phyloP scores from a whole-genome alignment of 192 early-diverging fungal species.

The Gryganskiella cystojenkinii region DNA sequence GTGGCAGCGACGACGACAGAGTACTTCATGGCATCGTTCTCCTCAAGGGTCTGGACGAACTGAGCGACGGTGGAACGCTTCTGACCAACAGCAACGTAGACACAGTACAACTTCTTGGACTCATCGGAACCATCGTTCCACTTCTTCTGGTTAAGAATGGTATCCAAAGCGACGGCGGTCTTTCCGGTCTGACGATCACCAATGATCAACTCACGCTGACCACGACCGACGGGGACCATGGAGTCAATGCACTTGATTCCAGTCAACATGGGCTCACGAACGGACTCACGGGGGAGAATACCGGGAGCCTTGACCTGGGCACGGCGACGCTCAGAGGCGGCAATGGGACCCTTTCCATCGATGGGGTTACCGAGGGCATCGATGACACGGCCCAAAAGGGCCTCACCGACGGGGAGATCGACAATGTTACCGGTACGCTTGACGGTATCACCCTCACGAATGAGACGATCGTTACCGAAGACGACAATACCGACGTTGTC shows the following conservation, averaged over 20 bases:
- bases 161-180: slow-evolving; percentile 98
- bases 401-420: slow-evolving; percentile 96
- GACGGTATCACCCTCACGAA: slow-evolving; percentile 99
- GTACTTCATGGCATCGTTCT: slow-evolving; percentile 98
- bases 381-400: slow-evolving; percentile 97
- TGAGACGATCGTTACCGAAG: slow-evolving; percentile 99
- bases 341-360: slow-evolving; percentile 98
- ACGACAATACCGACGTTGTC: slow-evolving; percentile 99
- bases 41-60: slow-evolving; percentile 98
- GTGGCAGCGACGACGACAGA: slow-evolving; percentile 98
- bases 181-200: slow-evolving; percentile 99
- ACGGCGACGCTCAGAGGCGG: slow-evolving; percentile 87
- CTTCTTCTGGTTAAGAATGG: slow-evolving; percentile 99
- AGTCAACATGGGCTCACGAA: slow-evolving; percentile 99
- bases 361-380: slow-evolving; percentile 99
- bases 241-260: slow-evolving; percentile 99
- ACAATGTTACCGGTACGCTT: slow-evolving; percentile 99
- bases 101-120: slow-evolving; percentile 99
- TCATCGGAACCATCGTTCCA: slow-evolving; percentile 97
- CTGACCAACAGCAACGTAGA: slow-evolving; percentile 99
- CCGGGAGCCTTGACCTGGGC: slow-evolving; percentile 99
- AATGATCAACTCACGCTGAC: slow-evolving; percentile 99
- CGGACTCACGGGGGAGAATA: slow-evolving; percentile 99
- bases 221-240: slow-evolving; percentile 99
- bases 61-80: slow-evolving; percentile 99